Conservation (phyloP, 352 stramenopile species). For the Globisporangium ultimum region DNA sequence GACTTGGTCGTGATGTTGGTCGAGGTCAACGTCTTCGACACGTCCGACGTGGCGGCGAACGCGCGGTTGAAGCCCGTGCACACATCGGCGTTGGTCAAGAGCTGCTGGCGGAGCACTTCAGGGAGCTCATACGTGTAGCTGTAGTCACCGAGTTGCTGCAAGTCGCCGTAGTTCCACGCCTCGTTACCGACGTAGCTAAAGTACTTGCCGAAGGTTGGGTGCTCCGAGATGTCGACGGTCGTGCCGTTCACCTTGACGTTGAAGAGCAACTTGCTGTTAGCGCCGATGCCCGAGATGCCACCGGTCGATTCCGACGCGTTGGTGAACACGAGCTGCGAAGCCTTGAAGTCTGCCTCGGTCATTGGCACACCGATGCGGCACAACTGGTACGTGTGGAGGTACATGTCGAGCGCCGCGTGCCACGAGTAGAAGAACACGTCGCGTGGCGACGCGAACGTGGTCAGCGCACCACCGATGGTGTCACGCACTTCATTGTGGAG, state of each 20-base stretch:
- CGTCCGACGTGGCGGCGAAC: slow-evolving; percentile 33
- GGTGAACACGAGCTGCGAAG: slow-evolving; percentile 40
- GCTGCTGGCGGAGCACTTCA: slow-evolving; percentile 49
- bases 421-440: slow-evolving; percentile 75
- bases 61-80: slow-evolving; percentile 53
- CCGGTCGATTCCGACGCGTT: slow-evolving; percentile 42
- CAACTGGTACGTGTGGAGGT: slow-evolving; percentile 60
- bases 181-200: slow-evolving; percentile 51
- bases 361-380: slow-evolving; percentile 53
- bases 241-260: slow-evolving; percentile 36
- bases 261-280: slow-evolving; percentile 35
- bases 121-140: slow-evolving; percentile 73
- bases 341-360: slow-evolving; percentile 37
- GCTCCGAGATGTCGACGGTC: slow-evolving; percentile 47
- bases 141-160: slow-evolving; percentile 61
- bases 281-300: slow-evolving; percentile 34
- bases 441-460: slow-evolving; percentile 40
- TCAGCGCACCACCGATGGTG: slow-evolving; percentile 46
- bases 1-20: slow-evolving; percentile 39
- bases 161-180: slow-evolving; percentile 60
- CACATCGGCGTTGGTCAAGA: slow-evolving; percentile 62
- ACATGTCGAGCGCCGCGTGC: slow-evolving; percentile 67
- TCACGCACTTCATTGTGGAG: slow-evolving; percentile 65
- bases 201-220: slow-evolving; percentile 63
- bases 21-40: slow-evolving; percentile 29